Conservation (phyloP, 1,284 basidiomycete genomes). For the Anthracocystis setariae region DNA sequence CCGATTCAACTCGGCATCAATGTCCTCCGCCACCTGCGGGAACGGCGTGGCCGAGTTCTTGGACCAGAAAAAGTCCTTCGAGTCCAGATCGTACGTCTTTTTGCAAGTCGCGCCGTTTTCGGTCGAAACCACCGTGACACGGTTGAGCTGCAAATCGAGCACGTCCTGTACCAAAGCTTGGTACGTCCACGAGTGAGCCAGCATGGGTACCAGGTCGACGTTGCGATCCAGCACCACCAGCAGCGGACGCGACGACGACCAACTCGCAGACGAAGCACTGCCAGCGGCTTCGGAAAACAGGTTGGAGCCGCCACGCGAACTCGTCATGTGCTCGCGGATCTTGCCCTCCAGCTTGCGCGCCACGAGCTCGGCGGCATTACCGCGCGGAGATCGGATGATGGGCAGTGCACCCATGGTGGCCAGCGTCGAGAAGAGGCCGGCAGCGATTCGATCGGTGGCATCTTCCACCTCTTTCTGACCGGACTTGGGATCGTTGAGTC, state of each 20-base stretch:
- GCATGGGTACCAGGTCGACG: slow-evolving; percentile 91
- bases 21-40: slow-evolving; percentile 98
- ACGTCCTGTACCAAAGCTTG: slow-evolving; percentile 98
- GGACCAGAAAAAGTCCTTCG: slow-evolving; percentile 99
- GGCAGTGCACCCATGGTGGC: slow-evolving; percentile 91
- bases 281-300: slow-evolving; percentile 64
- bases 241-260: slow-evolving; percentile 68
- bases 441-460: slow-evolving; percentile 91
- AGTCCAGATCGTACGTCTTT: slow-evolving; percentile 85
- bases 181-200: slow-evolving; percentile 99
- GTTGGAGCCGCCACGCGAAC: slow-evolving; percentile 70
- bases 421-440: slow-evolving; percentile 90
- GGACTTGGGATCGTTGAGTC: slow-evolving; percentile 91
- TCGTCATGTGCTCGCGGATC: slow-evolving; percentile 89
- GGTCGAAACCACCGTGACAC: slow-evolving; percentile 77
- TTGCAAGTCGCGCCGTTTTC: slow-evolving; percentile 45
- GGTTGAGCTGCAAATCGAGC: slow-evolving; percentile 94
- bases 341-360: slow-evolving; percentile 93
- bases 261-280: slow-evolving; percentile 21
- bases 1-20: slow-evolving; percentile 86
- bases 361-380: slow-evolving; percentile 98
- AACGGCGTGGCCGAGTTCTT: slow-evolving; percentile 96
- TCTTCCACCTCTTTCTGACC: slow-evolving; percentile 90
- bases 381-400: slow-evolving; percentile 91
- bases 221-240: slow-evolving; percentile 94